phyloP scores from a whole-genome alignment of 176 grass and related monocot species.

The Puccinellia tenuiflora region DNA sequence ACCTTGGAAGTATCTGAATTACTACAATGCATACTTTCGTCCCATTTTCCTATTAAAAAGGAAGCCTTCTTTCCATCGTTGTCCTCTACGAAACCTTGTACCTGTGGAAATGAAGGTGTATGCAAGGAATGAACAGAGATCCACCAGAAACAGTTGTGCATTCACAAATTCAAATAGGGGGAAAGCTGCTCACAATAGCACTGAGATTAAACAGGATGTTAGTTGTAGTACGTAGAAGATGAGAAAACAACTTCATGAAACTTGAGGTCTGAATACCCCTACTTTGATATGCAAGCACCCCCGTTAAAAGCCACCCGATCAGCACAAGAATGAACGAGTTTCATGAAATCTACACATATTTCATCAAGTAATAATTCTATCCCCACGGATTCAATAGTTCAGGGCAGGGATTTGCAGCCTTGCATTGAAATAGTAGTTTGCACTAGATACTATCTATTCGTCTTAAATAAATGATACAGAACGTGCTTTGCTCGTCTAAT shows the following conservation, averaged over 20 bases:
- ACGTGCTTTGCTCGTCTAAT: not conserved
- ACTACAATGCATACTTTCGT: constrained; percentile 57
- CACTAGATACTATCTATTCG: not conserved
- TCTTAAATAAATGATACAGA: not conserved
- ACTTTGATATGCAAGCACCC: not conserved
- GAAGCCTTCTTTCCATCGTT: constrained; percentile 48
- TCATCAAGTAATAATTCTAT: constrained; percentile 8
- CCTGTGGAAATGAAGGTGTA: constrained; percentile 34
- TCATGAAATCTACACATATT: not conserved
- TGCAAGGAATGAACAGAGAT: constrained; percentile 21
- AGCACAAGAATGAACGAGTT: not conserved
- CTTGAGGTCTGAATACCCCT: not conserved
- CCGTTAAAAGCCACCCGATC: not conserved
- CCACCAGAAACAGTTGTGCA: not conserved
- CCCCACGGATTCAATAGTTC: not conserved
- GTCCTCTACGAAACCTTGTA: constrained; percentile 87
- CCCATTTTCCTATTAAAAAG: constrained; percentile 84
- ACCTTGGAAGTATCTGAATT: constrained; percentile 51
- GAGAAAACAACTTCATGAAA: not conserved
- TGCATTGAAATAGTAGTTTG: not conserved
- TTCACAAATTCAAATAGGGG: not conserved
- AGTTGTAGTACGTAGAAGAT: not conserved
- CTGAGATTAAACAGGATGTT: not conserved
- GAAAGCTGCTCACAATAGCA: not conserved
- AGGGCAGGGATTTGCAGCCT: not conserved